These are phyloP conservation scores for Colletotrichum neosansevieriae DNA, from an alignment of 2,329 filamentous ascomycete species.

Conservation along the genomic window DNA sequence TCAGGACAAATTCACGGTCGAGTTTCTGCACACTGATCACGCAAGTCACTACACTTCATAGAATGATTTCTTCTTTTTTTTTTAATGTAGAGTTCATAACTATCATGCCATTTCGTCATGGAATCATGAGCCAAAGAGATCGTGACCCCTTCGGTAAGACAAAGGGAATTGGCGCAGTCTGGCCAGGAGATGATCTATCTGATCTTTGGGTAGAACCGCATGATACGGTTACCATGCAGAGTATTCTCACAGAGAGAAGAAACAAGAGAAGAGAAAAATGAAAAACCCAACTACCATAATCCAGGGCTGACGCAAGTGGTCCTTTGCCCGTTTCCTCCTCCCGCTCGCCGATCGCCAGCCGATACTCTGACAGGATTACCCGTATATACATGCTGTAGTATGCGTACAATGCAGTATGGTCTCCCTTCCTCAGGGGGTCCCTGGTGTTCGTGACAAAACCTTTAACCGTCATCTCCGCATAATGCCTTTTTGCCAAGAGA, in stretches of 20 bases:
- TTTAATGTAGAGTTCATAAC: constrained; percentile 38
- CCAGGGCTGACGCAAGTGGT: constrained; percentile 16
- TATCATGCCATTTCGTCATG: constrained; percentile 44
- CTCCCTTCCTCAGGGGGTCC: not conserved
- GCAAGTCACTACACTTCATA: no score
- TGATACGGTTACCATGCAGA: constrained; percentile 32
- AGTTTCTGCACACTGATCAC: no score
- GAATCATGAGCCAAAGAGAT: constrained; percentile 42
- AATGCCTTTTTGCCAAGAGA: constrained; percentile 17
- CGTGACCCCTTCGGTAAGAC: constrained; percentile 30
- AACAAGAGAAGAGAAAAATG: constrained; percentile 4
- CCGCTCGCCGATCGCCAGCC: constrained; percentile 19
- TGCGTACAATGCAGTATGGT: constrained; percentile 16
- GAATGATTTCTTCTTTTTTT: not conserved
- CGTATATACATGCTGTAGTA: constrained; percentile 37
- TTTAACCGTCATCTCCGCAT: constrained; percentile 18
- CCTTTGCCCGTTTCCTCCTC: constrained; percentile 30
- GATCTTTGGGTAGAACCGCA: constrained; percentile 30
- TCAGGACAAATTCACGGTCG: no score
- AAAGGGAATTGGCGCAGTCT: constrained; percentile 40
- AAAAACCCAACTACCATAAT: not conserved
- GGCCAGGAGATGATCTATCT: constrained; percentile 42
- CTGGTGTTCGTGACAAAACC: constrained; percentile 11
- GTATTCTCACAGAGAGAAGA: constrained; percentile 29
- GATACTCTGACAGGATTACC: constrained; percentile 40